Conservation (phyloP, 768 basidiomycete species). For the Podaxis sp. region DNA sequence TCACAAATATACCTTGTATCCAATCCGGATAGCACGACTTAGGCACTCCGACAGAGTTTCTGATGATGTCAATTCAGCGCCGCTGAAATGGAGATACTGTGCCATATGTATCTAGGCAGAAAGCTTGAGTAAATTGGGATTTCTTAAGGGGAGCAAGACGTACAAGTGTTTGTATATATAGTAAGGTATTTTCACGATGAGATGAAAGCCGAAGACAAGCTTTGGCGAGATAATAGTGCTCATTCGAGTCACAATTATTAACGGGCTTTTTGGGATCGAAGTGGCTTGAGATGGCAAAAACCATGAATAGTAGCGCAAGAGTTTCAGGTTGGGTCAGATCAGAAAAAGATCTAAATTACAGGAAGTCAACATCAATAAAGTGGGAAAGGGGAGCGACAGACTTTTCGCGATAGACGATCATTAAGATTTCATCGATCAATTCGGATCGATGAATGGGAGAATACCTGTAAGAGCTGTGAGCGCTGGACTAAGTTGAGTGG, state of each 20-base stretch:
- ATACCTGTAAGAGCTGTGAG: conserved; percentile 40
- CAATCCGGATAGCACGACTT: conserved; percentile 60
- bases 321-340: conserved; percentile 20
- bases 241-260: conserved; percentile 53
- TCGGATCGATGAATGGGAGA: conserved; percentile 51
- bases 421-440: conserved; percentile 56
- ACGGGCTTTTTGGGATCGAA: conserved; percentile 53
- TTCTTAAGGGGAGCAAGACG: conserved; percentile 20
- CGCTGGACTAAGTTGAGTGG: neutral
- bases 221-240: conserved; percentile 62
- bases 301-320: conserved; percentile 60
- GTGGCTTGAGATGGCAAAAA: conserved; percentile 66
- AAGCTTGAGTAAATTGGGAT: neutral
- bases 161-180: conserved; percentile 57
- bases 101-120: conserved; percentile 36
- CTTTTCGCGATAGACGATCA: conserved; percentile 53
- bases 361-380: neutral
- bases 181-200: conserved; percentile 49
- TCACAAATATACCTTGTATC: conserved; percentile 50
- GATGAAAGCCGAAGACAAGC: conserved; percentile 49
- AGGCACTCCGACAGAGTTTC: conserved; percentile 55
- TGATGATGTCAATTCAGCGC: conserved; percentile 44
- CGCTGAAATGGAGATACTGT: conserved; percentile 58
- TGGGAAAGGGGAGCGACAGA: conserved; percentile 25
- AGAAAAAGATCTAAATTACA: conserved; percentile 2